Conservation (phyloP, 345 rosid species). For the Reutealis trisperma region DNA sequence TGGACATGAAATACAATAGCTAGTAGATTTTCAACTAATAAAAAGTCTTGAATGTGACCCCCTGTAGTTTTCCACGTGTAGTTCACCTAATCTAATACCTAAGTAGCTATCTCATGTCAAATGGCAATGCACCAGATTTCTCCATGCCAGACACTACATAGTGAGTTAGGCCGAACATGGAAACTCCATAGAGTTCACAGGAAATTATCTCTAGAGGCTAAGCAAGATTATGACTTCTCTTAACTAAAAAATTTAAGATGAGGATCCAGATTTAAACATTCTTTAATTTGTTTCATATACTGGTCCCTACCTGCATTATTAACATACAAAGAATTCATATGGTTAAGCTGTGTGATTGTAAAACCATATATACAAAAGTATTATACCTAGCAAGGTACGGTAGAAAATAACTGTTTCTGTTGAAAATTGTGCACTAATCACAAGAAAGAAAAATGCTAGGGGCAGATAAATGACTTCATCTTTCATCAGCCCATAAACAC, state of each 20-base stretch:
- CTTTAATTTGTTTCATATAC: neutral
- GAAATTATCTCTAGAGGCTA: neutral
- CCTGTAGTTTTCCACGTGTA: constrained; percentile 72
- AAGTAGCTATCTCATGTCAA: constrained; percentile 47
- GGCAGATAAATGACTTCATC: neutral
- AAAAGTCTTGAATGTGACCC: constrained; percentile 50
- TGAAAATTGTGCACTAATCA: neutral
- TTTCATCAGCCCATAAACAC: neutral
- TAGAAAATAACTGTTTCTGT: neutral
- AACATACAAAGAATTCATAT: neutral
- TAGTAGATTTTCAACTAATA: constrained; percentile 25
- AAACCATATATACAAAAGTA: neutral
- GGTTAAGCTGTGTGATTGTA: neutral
- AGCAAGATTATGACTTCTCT: neutral
- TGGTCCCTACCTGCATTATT: neutral
- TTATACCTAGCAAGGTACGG: neutral
- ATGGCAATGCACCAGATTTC: constrained; percentile 43
- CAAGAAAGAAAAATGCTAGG: neutral
- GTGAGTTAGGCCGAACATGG: constrained; percentile 52
- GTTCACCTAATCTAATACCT: constrained; percentile 59
- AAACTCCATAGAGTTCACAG: constrained; percentile 16
- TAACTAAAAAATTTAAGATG: neutral
- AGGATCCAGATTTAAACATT: neutral
- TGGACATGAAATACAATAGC: constrained; percentile 13
- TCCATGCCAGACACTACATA: constrained; percentile 26